Evolutionary conservation across 768 basidiomycete genomes (phyloP).

Genomic region (Auricularia sp.): DNA sequence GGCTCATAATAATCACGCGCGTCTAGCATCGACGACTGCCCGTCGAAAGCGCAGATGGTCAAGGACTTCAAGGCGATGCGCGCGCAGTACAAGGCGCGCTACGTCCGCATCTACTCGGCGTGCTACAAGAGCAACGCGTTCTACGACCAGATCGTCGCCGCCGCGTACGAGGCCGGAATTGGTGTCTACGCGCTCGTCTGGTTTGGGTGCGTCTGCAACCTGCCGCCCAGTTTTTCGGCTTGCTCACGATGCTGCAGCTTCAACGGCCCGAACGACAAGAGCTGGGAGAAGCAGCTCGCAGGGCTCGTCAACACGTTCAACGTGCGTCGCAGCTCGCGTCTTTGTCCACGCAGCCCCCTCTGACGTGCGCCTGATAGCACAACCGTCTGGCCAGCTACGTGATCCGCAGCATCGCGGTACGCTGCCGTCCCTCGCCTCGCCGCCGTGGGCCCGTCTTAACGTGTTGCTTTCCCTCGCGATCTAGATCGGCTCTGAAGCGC

Average conservation of each 20-base stretch:
- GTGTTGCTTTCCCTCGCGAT: constrained; percentile 30
- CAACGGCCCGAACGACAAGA: constrained; percentile 21
- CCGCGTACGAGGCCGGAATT: constrained; percentile 57
- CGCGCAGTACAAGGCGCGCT: constrained; percentile 49
- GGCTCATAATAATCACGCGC: constrained; percentile 16
- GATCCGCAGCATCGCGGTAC: not conserved
- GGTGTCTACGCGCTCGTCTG: constrained; percentile 69
- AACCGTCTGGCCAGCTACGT: not conserved
- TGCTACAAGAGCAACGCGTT: not conserved
- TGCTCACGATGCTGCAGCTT: constrained; percentile 23
- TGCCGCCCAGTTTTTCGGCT: not conserved
- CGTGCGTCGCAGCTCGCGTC: constrained; percentile 48
- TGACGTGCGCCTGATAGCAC: not conserved
- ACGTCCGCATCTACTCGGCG: constrained; percentile 33
- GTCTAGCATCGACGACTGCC: constrained; percentile 48
- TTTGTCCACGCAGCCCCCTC: constrained; percentile 27
- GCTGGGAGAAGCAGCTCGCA: constrained; percentile 48
- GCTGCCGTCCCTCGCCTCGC: not conserved
- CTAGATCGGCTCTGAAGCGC: constrained; percentile 65
- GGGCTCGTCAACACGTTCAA: constrained; percentile 41
- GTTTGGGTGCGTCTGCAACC: constrained; percentile 30
- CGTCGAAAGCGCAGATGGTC: constrained; percentile 9
- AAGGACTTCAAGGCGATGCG: constrained; percentile 53
- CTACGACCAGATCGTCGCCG: constrained; percentile 52
- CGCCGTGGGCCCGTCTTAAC: not conserved